phyloP scores from a whole-genome alignment of 345 rosid genomes.

The Gossypium ekmanianum region DNA sequence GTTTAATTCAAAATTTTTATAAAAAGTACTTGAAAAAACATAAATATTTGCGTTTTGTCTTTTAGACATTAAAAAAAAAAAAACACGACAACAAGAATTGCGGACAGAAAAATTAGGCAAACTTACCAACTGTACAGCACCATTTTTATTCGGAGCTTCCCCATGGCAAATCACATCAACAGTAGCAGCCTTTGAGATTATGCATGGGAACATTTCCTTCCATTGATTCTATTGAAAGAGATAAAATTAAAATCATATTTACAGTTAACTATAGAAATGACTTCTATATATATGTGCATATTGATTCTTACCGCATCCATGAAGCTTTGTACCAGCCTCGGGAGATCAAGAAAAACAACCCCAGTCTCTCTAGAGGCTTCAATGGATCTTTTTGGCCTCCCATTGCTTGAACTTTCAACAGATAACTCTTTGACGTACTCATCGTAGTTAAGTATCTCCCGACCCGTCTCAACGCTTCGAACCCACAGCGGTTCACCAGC shows the following conservation, averaged over 20 bases:
- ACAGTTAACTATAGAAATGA: neutral
- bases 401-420: conserved; percentile 34
- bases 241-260: neutral
- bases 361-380: conserved; percentile 89
- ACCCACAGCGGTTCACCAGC: conserved; percentile 80
- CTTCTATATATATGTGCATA: neutral
- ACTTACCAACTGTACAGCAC: conserved; percentile 82
- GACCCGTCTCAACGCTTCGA: conserved; percentile 84
- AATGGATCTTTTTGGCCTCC: conserved; percentile 53
- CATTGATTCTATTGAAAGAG: conserved; percentile 58
- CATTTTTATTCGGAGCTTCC: conserved; percentile 70
- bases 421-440: conserved; percentile 78
- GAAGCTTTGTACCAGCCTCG: conserved; percentile 72
- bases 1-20: too few species aligned
- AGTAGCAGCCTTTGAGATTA: conserved; percentile 81
- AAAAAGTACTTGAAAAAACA: too few species aligned
- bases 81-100: neutral
- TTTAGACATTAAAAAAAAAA: neutral
- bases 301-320: conserved; percentile 65
- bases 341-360: conserved; percentile 76
- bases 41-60: too few species aligned
- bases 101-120: neutral
- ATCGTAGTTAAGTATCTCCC: conserved; percentile 92
- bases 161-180: conserved; percentile 77
- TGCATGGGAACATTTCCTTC: conserved; percentile 95